Base-by-base conservation (phyloP, 176 grass and related monocot genomes). In the Carex scoparia region DNA sequence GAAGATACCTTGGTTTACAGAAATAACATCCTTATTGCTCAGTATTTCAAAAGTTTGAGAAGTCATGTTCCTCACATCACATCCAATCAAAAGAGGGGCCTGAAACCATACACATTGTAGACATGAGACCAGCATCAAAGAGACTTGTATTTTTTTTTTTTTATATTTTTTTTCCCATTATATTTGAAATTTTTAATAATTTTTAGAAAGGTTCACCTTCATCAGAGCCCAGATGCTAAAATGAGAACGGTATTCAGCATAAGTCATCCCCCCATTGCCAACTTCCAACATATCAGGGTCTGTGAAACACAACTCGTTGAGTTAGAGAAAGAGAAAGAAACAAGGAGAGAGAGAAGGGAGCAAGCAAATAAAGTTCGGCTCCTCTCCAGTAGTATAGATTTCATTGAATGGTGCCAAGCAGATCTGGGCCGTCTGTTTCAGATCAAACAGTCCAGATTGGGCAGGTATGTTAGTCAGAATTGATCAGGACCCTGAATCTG, bases 141-240 rank as follows among this genome's bases (percentile, higher is more conserved):
- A 48, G 2, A 19, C 7, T 48, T 15, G 3, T 69, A 38, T 16
- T 6, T 16, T 65, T 62, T 66, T 66, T 35, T 40, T 23, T 23
- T 23, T 40, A 76, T 11, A 12, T 63, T 81, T 11, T 40, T 35
- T 35, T 35, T 60, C 16, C 35, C 57, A 40, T 7, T 35, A 6
- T 81, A 10, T 62, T 81, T 48, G 14, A 27, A 65, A 81, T 33
- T 44, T 42, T 61, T 81, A 38, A 81, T 13, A 86, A 31, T 3
- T 31, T 57, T 15, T 49, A 31, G 13, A 5, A 87, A 69, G 55
- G 55, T 16, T 64, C 78, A 91, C 95, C 89, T 98, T 98, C 95
- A 94, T 98, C 35, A 98, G 86, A 76, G 95, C 89, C 95, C 95
- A 98, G 28, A 98, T 98, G 82, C 91, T 98, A 89, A 98, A 98